A percentile compares a stretch with the other conserved stretches of the same genome.
Conservation (phyloP, 2,329 filamentous ascomycete genomes). For the Microsporum audouinii region DNA sequence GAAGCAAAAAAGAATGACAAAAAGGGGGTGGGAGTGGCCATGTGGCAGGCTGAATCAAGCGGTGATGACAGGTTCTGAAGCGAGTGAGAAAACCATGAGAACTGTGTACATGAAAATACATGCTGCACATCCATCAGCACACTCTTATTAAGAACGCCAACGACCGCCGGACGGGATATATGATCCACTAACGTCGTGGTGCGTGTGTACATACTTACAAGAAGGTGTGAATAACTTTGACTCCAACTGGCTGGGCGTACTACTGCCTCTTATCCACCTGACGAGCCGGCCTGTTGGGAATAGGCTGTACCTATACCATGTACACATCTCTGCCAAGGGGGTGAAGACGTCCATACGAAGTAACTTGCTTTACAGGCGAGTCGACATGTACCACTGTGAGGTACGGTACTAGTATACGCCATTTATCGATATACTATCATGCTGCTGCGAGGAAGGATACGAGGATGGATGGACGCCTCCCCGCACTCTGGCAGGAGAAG, state of each 20-base stretch:
- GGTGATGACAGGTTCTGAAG: constrained; percentile 1
- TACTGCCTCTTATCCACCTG: not conserved
- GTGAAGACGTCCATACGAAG: not conserved
- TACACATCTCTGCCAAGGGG: not conserved
- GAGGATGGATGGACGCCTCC: constrained; percentile 3
- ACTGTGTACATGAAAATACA: not conserved
- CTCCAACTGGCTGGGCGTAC: not conserved
- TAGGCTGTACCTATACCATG: not conserved
- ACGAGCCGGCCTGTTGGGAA: constrained; percentile 5
- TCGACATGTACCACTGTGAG: not conserved
- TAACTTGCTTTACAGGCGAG: not conserved
- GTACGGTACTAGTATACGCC: not conserved
- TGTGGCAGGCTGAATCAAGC: not conserved
- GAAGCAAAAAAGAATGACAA: not conserved
- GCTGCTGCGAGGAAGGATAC: not conserved
- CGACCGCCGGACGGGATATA: not conserved
- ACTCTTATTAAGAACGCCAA: not conserved
- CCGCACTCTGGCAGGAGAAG: not conserved
- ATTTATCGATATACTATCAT: not conserved
- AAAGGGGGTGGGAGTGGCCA: not conserved
- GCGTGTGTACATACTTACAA: not conserved
- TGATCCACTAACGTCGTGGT: not conserved
- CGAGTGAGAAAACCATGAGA: not conserved
- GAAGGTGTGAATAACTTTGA: not conserved
- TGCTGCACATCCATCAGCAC: not conserved